Evolutionary conservation across 73 alveolate species (phyloP).

Genomic region (Paramecium octaurelia): DNA sequence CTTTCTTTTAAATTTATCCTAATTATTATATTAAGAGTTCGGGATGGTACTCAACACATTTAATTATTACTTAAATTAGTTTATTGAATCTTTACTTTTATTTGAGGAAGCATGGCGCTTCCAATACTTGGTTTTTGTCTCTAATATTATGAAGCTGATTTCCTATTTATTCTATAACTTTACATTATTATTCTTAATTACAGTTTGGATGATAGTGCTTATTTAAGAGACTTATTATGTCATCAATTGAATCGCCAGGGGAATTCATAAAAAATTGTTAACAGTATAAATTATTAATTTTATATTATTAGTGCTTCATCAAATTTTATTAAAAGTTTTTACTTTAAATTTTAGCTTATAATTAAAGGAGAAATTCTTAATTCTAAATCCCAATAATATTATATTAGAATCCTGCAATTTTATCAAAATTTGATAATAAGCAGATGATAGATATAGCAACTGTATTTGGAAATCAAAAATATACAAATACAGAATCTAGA

Average conservation of each 20-base stretch:
- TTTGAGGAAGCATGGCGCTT: background rate
- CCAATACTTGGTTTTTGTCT: background rate
- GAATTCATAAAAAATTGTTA: background rate
- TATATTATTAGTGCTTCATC: background rate
- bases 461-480: too few relatives aligned
- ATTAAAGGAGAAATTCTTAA: too few relatives aligned
- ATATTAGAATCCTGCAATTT: background rate
- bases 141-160: background rate
- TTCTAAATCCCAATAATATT: too few relatives aligned
- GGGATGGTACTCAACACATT: background rate
- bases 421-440: too few relatives aligned
- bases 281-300: background rate
- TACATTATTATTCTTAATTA: background rate
- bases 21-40: background rate
- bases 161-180: background rate
- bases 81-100: background rate
- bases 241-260: conserved; percentile 26
- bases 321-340: too few relatives aligned
- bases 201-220: background rate
- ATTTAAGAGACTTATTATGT: background rate
- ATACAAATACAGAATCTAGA: too few relatives aligned
- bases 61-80: background rate
- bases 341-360: too few relatives aligned
- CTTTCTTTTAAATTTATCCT: background rate
- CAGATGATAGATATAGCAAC: too few relatives aligned